These are phyloP conservation scores for Candolleomyces eurysporus DNA, from an alignment of 768 basidiomycete genomes.

Conservation along the genomic window DNA sequence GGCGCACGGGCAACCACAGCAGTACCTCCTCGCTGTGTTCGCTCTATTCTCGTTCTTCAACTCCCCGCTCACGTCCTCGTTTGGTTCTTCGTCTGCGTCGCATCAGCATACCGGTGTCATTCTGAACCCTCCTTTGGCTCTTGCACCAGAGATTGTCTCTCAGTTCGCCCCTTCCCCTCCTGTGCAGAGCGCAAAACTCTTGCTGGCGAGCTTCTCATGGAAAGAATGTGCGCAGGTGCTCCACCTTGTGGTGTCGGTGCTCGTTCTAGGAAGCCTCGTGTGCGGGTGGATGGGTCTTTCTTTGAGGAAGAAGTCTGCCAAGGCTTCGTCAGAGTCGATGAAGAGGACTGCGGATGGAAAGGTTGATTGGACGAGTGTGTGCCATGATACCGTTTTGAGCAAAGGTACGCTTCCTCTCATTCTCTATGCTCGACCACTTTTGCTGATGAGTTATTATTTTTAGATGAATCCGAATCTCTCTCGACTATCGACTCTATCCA, in stretches of 20 bases:
- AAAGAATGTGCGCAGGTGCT: conserved; percentile 57
- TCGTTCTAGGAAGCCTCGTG: conserved; percentile 58
- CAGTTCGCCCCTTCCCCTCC: conserved; percentile 24
- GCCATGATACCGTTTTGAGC: conserved; percentile 30
- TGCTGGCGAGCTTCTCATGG: conserved; percentile 38
- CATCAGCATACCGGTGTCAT: conserved; percentile 55
- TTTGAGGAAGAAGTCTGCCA: conserved; percentile 12
- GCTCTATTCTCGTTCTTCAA: conserved; percentile 87
- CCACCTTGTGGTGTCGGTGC: conserved; percentile 63
- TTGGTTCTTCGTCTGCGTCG: conserved; percentile 24
- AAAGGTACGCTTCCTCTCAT: conserved; percentile 20
- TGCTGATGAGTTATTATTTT: conserved; percentile 4
- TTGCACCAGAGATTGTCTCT: conserved; percentile 31
- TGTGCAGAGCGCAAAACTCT: conserved; percentile 14
- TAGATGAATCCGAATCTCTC: conserved; percentile 19
- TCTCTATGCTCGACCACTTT: not conserved
- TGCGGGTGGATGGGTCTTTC: conserved; percentile 32
- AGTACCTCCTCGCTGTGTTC: conserved; percentile 81
- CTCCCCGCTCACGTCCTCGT: conserved; percentile 55
- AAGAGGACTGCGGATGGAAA: conserved; percentile 10
- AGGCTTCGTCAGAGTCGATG: conserved; percentile 1
- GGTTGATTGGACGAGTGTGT: conserved; percentile 27
- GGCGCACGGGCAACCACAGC: conserved; percentile 29
- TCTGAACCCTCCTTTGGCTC: conserved; percentile 45
- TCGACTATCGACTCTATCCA: conserved; percentile 35